These are phyloP conservation scores for Anthracocystis setariae DNA, from an alignment of 1,284 basidiomycete species.

Conservation along the genomic window DNA sequence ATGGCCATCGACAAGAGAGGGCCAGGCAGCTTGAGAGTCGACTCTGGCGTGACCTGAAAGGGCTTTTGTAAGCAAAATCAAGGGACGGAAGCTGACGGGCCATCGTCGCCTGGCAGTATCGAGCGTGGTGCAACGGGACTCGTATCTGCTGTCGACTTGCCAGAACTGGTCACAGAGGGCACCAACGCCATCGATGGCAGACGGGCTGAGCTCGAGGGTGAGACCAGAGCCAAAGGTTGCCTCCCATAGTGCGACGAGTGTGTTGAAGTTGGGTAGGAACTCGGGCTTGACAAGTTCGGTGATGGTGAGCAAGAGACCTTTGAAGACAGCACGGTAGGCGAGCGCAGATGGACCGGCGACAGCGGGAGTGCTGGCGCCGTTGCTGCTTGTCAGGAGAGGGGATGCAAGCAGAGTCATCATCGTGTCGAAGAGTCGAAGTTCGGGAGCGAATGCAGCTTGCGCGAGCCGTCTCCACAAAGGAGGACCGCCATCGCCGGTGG, in stretches of 20 bases:
- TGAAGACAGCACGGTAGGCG: constrained; percentile 82
- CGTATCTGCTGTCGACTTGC: constrained; percentile 76
- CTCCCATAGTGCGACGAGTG: constrained; percentile 80
- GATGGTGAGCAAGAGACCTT: constrained; percentile 76
- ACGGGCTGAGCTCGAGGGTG: constrained; percentile 37
- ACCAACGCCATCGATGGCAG: constrained; percentile 73
- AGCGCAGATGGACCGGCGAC: constrained; percentile 82
- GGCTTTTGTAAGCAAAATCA: constrained; percentile 79
- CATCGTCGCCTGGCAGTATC: constrained; percentile 82
- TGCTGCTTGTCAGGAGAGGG: constrained; percentile 61
- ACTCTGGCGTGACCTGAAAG: constrained; percentile 72
- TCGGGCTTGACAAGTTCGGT: constrained; percentile 80
- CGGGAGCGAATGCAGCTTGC: constrained; percentile 65
- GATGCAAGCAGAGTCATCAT: constrained; percentile 61
- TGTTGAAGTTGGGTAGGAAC: constrained; percentile 72
- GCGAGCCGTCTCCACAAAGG: constrained; percentile 67
- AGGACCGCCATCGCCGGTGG: constrained; percentile 53
- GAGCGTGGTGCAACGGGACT: constrained; percentile 74
- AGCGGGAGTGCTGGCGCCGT: constrained; percentile 63
- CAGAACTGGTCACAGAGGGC: constrained; percentile 81
- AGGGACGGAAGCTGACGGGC: constrained; percentile 78
- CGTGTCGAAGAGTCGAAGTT: constrained; percentile 60
- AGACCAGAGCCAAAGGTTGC: constrained; percentile 75
- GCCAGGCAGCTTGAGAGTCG: constrained; percentile 43
- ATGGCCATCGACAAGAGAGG: constrained; percentile 29